Evolutionary conservation across 2,329 filamentous ascomycete genomes (phyloP).

Genomic region (Fusarium sp.): DNA sequence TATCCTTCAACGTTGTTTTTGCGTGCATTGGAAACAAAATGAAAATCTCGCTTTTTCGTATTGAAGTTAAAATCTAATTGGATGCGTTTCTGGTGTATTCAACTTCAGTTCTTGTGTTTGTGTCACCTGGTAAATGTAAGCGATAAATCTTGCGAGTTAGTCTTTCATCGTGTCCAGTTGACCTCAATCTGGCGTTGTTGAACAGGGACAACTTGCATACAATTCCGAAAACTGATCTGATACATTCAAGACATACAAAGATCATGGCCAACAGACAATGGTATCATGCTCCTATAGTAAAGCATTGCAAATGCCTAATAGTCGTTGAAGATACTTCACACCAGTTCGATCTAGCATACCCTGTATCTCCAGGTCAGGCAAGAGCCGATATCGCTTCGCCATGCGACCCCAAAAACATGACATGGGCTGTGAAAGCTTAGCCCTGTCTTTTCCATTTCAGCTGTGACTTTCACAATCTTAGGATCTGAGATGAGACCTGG

Average conservation of each 20-base stretch:
- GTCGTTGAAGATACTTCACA: neutral
- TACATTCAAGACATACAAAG: neutral
- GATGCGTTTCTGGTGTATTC: neutral
- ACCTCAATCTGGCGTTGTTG: neutral
- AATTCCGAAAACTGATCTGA: neutral
- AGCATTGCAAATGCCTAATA: neutral
- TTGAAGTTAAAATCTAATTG: neutral
- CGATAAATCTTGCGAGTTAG: neutral
- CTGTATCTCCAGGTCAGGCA: neutral
- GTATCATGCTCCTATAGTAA: neutral
- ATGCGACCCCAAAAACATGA: neutral
- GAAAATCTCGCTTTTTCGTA: neutral
- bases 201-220: neutral
- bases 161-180: neutral
- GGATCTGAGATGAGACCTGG: neutral
- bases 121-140: neutral
- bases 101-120: neutral
- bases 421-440: neutral
- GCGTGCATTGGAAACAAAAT: neutral
- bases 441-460: neutral
- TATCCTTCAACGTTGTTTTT: neutral
- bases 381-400: neutral
- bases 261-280: neutral
- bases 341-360: neutral
- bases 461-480: neutral